Percentiles rank a stretch among this genome's conserved stretches.
phyloP scores from a whole-genome alignment of 2,329 filamentous ascomycete genomes.

The Fusarium napiforme region DNA sequence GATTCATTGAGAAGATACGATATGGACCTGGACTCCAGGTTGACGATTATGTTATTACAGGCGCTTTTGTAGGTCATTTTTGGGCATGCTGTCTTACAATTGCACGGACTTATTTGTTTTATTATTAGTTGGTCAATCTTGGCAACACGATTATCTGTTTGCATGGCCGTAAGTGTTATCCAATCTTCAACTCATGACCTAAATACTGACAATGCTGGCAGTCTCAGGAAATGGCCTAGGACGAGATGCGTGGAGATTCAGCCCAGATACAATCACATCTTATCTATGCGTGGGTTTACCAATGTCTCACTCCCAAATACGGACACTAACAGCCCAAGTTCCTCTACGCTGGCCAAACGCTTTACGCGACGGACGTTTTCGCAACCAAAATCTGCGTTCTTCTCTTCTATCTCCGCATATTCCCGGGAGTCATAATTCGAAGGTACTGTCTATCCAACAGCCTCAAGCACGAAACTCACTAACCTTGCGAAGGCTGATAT shows the following conservation, averaged over 20 bases:
- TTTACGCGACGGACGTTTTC: constrained; percentile 22
- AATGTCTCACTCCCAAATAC: rapidly evolving
- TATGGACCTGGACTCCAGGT: background rate
- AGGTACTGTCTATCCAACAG: background rate
- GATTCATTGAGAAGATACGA: background rate
- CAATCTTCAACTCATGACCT: too few species aligned
- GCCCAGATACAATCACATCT: background rate
- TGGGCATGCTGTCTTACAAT: rapidly evolving
- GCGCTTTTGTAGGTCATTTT: background rate
- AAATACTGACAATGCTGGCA: background rate
- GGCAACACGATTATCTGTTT: background rate
- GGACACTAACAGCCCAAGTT: background rate
- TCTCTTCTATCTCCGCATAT: constrained; percentile 29
- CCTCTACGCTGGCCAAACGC: constrained; percentile 11
- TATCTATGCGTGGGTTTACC: background rate
- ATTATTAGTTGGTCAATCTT: background rate
- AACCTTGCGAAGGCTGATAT: background rate
- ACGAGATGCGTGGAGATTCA: constrained; percentile 10
- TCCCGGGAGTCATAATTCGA: background rate
- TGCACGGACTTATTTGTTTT: background rate
- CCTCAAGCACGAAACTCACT: rapidly evolving
- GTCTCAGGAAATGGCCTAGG: constrained; percentile 16
- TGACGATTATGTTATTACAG: background rate
- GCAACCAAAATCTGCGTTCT: constrained; percentile 20
- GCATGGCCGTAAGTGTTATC: background rate